Evolutionary conservation across 164 flowering plant genomes (phyloP), one percentile per base, ranked within the genome.

Genomic region (Hamamelis virginiana): DNA sequence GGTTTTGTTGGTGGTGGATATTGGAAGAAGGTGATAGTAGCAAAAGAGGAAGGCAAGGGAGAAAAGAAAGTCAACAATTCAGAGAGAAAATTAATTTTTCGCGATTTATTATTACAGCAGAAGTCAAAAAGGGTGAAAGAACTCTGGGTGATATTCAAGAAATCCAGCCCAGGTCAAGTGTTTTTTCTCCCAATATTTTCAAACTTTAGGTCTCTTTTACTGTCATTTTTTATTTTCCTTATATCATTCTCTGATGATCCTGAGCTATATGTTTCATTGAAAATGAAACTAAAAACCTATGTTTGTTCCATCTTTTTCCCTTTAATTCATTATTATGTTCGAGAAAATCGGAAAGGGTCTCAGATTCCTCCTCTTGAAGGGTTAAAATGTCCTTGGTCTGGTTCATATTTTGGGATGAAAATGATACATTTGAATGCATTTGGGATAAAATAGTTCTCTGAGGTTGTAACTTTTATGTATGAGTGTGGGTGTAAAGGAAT

Each of bases 71-170:
- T 75, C 65, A 19, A 23, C 53, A 53, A 5, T 60, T 61, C 26
- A 44, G 58, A 21, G 27, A 44, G 70, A 27, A 62, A 47, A 68
- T 77, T 75, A 66, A 59, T 76, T 72, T 71, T 19, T 78, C 68
- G 69, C 46, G 53, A 65, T 74, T 82, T 65, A 56, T 78, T 66
- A 55, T 80, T 76, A 74, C 72, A 71, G 44, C 66, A 70, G 64
- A 76, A 59, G 65, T 64, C 72, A 71, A 75, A 68, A 69, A 52
- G 62, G 59, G 41, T 58, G 21, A 68, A 63, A 53, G 27, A 48
- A 65, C 72, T 43, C 80, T 64, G 78, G 78, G 81, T 75, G 59
- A 56, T 43, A 46, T 44, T 69, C 33, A 65, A 66, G 66, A 65
- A 14, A 26, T 57, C 2, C 62, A 62, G 21, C 75, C 83, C 80